These are phyloP conservation scores for Agarophyton chilense DNA, from an alignment of 23 red algal species.

Conservation along the genomic window DNA sequence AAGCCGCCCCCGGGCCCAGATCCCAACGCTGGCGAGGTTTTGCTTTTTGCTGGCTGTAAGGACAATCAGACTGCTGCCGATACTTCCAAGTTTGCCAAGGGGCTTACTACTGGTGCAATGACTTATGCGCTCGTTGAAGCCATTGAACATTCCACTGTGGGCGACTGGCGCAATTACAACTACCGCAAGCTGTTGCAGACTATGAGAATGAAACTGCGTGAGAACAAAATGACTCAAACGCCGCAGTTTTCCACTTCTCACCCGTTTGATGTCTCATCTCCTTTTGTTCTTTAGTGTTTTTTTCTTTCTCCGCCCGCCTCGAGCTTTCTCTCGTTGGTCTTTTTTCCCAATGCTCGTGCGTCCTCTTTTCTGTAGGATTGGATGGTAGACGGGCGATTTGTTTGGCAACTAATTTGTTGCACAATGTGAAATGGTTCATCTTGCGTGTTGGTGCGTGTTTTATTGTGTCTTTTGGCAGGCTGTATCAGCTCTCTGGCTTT, in stretches of 20 bases:
- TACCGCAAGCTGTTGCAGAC: conserved; percentile 66
- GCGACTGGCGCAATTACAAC: conserved; percentile 79
- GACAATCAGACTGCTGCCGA: conserved; percentile 76
- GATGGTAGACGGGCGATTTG: no score
- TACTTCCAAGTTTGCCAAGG: conserved; percentile 58
- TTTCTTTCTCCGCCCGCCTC: not conserved
- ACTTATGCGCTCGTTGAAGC: conserved; percentile 74
- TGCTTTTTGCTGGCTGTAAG: conserved; percentile 76
- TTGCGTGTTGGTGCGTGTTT: no score
- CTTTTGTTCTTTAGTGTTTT: conserved; percentile 63
- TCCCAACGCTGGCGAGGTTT: conserved; percentile 65
- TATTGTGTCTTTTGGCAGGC: no score
- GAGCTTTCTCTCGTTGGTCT: no score
- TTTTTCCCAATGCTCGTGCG: no score
- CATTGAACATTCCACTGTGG: conserved; percentile 74
- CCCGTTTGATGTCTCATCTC: conserved; percentile 58
- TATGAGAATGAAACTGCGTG: conserved; percentile 72
- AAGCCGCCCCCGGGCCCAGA: conserved; percentile 52
- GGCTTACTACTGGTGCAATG: conserved; percentile 69
- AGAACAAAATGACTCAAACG: conserved; percentile 41
- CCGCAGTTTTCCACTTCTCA: conserved; percentile 73
- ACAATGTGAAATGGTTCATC: no score
- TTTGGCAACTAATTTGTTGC: no score
- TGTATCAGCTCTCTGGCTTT: no score
- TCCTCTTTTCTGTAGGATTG: no score